Evolutionary conservation across 495 filamentous ascomycete genomes (phyloP).

Genomic region (Tuber umbilicatum): DNA sequence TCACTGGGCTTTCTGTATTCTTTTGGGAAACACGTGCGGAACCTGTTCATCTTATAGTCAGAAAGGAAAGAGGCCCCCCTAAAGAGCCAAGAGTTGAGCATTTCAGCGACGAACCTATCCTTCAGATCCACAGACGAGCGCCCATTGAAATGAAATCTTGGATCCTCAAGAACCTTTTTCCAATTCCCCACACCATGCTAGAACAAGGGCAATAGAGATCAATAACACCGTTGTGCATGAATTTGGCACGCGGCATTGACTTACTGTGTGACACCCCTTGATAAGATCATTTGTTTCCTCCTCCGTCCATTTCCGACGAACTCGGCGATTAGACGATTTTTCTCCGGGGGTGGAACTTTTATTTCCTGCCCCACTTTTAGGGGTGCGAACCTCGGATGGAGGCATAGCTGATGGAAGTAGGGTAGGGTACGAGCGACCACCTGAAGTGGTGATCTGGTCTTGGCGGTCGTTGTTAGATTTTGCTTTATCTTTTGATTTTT

Average conservation of each 20-base stretch:
- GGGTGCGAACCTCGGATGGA: constrained; percentile 23
- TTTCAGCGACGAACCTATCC: constrained; percentile 46
- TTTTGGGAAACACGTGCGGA: constrained; percentile 41
- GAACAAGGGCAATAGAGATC: constrained; percentile 10
- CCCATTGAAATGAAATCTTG: constrained; percentile 57
- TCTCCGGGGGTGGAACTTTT: constrained; percentile 24
- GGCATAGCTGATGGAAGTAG: constrained; percentile 29
- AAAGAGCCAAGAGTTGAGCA: background rate
- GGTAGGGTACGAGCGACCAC: constrained; percentile 28
- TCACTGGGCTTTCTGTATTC: constrained; percentile 38
- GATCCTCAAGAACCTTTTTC: constrained; percentile 60
- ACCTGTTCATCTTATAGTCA: constrained; percentile 24
- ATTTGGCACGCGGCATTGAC: constrained; percentile 39
- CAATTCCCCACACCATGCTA: constrained; percentile 62
- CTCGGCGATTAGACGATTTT: constrained; percentile 33
- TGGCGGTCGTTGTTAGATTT: constrained; percentile 23
- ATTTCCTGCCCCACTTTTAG: constrained; percentile 18
- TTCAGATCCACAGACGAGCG: constrained; percentile 65
- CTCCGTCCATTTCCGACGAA: constrained; percentile 56
- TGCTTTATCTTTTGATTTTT: constrained; percentile 27
- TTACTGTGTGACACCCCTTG: constrained; percentile 54
- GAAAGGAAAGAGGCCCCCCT: constrained; percentile 3
- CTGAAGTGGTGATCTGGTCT: constrained; percentile 29
- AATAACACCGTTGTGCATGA: constrained; percentile 15
- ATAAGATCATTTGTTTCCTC: constrained; percentile 60